These are phyloP conservation scores for Candolleomyces efflorescens DNA, from an alignment of 768 basidiomycete species.

Conservation along the genomic window DNA sequence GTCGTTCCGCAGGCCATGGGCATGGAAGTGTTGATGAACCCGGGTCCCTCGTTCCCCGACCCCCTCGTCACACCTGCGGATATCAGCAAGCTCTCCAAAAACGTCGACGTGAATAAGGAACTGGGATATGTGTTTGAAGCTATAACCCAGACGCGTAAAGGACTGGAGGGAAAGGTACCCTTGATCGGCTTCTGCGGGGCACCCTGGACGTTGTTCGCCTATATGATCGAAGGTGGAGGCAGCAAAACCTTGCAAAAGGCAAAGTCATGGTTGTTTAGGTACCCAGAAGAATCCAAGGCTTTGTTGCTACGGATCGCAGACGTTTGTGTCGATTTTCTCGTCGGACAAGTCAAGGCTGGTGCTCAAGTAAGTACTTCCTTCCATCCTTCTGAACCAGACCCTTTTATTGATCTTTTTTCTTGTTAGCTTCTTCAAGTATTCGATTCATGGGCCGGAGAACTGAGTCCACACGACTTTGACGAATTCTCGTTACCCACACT, in stretches of 20 bases:
- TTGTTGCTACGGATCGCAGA: slow-evolving; percentile 80
- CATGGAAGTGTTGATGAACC: slow-evolving; percentile 92
- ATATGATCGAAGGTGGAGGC: slow-evolving; percentile 97
- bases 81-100: slow-evolving; percentile 49
- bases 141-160: slow-evolving; percentile 78
- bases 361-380: slow-evolving; percentile 67
- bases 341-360: slow-evolving; percentile 91
- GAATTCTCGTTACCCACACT: slow-evolving; percentile 82
- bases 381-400: background rate
- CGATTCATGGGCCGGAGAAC: slow-evolving; percentile 93
- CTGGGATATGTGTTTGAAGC: slow-evolving; percentile 92
- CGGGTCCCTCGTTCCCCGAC: slow-evolving; percentile 83
- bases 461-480: slow-evolving; percentile 83
- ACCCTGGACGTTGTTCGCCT: slow-evolving; percentile 97
- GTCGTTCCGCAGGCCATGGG: slow-evolving; percentile 98
- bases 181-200: slow-evolving; percentile 97
- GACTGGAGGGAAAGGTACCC: slow-evolving; percentile 83
- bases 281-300: slow-evolving; percentile 78
- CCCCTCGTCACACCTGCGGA: slow-evolving; percentile 80
- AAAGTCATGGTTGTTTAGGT: slow-evolving; percentile 92
- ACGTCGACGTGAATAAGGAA: slow-evolving; percentile 78
- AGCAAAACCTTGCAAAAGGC: slow-evolving; percentile 87
- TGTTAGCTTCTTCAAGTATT: slow-evolving; percentile 90
- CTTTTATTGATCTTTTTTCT: background rate
- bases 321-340: slow-evolving; percentile 84